Base-by-base conservation (phyloP, 225 moss, liverwort and hornwort genomes). In the Polytrichum formosum region DNA sequence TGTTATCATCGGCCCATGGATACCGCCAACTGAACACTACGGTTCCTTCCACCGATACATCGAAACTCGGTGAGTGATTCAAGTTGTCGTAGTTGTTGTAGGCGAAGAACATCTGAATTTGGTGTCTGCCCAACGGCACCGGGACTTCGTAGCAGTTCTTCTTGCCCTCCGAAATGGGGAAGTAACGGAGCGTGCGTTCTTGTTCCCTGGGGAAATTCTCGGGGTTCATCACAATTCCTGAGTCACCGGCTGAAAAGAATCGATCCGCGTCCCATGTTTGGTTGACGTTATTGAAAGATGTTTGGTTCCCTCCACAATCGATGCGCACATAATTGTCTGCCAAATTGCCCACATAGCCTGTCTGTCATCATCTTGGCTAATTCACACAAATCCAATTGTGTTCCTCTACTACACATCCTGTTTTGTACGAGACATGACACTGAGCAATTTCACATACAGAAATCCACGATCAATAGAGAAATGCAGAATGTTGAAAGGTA, bases 91-190 rank as follows among this genome's bases (percentile, higher is more conserved):
- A 98, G 56, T 98, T 92, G 74, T 86, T 83, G 81, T 98, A 98
- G 0, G 87, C 91, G 66, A 94, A 94, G 73, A 88, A 98, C 94
- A 91, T 98, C 72, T 90, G 84, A n/a, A 98, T 84, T 71, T 86
- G 90, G 70, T 97, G 90, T 6, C 97, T 86, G 21, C 92, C 94
- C 1, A 65, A 74, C 2, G 94, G 88, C 2, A 94, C 90, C 5
- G 79, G 90, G 23, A 97, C 84, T 55, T 92, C 84, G 64, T 97
- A 97, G 82, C 97, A 97, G 59, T 94, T 94, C 63, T 94, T 97
- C 83, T 94, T 92, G 26, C 97, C 97, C 28, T 80, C 73, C 4
- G 92, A 70, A 21, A 83, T 80, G 5, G 97, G 97, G 63, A 97
- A 97, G 77, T 75, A 94, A 17, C 97, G 92, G 2, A 97, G 85